A percentile compares a stretch with the other conserved stretches of the same genome.
Evolutionary conservation across 768 basidiomycete species (phyloP).

Genomic region (Collybiopsis confluens): DNA sequence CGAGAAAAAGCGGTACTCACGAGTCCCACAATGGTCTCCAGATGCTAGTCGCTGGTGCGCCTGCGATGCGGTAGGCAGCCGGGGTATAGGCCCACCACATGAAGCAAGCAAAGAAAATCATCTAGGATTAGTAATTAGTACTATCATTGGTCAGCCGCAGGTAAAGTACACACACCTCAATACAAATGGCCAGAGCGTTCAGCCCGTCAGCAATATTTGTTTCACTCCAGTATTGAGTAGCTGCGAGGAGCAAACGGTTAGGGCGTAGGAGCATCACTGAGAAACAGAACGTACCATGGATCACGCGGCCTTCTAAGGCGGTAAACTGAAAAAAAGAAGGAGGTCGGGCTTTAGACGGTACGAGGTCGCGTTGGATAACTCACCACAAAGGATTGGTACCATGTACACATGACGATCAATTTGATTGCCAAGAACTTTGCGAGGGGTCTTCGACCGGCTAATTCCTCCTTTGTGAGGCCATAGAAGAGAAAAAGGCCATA

Average conservation of each 20-base stretch:
- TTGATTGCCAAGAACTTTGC: conserved; percentile 88
- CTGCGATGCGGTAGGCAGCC: conserved; percentile 57
- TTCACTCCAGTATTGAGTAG: conserved; percentile 76
- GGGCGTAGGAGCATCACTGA: conserved; percentile 5
- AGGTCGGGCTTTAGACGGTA: not conserved
- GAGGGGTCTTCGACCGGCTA: conserved; percentile 70
- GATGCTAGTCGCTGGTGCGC: conserved; percentile 45
- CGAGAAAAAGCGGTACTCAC: conserved; percentile 30
- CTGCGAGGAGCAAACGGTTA: conserved; percentile 32
- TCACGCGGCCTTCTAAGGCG: conserved; percentile 63
- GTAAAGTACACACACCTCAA: conserved; percentile 67
- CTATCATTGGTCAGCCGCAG: not conserved
- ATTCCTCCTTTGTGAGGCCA: conserved; percentile 73
- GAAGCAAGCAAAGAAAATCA: conserved; percentile 72
- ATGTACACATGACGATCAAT: conserved; percentile 82
- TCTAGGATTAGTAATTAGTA: conserved; percentile 36
- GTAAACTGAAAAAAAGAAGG: conserved; percentile 43
- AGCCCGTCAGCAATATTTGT: conserved; percentile 84
- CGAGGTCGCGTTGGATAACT: conserved; percentile 18
- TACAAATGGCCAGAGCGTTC: conserved; percentile 75
- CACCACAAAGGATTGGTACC: conserved; percentile 80
- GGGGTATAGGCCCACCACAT: conserved; percentile 85
- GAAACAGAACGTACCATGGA: conserved; percentile 42
- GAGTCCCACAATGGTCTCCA: conserved; percentile 74
- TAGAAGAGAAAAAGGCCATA: conserved; percentile 87